These are phyloP conservation scores for Trichoderma sp. DNA, from an alignment of 2,329 filamentous ascomycete species.

Conservation along the genomic window DNA sequence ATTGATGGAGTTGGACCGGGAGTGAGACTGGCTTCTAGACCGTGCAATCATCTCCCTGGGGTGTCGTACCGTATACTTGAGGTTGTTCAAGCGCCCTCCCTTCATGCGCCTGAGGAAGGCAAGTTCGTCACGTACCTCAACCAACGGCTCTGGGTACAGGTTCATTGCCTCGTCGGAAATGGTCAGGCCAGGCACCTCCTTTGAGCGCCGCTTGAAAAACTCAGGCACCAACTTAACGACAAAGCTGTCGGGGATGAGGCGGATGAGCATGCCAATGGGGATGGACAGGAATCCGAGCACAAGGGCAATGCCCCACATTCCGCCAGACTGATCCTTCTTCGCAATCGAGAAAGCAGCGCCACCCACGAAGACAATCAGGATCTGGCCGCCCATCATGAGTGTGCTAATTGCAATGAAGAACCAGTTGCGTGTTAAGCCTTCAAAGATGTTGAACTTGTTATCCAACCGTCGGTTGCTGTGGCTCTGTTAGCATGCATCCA, in stretches of 20 bases:
- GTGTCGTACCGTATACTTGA: slow-evolving; percentile 75
- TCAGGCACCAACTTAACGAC: slow-evolving; percentile 53
- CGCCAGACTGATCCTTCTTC: slow-evolving; percentile 57
- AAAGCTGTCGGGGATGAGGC: slow-evolving; percentile 74
- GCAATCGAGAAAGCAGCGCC: slow-evolving; percentile 76
- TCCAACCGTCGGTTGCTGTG: slow-evolving; percentile 82
- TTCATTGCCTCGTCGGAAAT: slow-evolving; percentile 67
- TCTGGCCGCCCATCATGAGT: slow-evolving; percentile 85
- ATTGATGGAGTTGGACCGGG: slow-evolving; percentile 55
- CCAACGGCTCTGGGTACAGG: slow-evolving; percentile 68
- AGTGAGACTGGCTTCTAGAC: slow-evolving; percentile 62
- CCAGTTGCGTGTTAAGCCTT: slow-evolving; percentile 78
- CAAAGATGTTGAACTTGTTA: slow-evolving; percentile 94
- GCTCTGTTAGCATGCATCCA: slow-evolving; percentile 21
- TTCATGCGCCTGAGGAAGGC: slow-evolving; percentile 77
- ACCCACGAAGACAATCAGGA: slow-evolving; percentile 87
- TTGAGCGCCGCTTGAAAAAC: slow-evolving; percentile 49
- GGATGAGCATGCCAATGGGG: slow-evolving; percentile 76
- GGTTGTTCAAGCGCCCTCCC: slow-evolving; percentile 76
- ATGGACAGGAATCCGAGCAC: slow-evolving; percentile 82
- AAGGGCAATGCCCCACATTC: slow-evolving; percentile 85
- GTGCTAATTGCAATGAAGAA: slow-evolving; percentile 86
- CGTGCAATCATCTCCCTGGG: slow-evolving; percentile 65
- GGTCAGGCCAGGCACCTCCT: slow-evolving; percentile 53
- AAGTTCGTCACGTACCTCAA: slow-evolving; percentile 76